Evolutionary conservation across 1,284 basidiomycete species (phyloP), one percentile per base, ranked within the genome.

Genomic region (Volvariella surrecta): DNA sequence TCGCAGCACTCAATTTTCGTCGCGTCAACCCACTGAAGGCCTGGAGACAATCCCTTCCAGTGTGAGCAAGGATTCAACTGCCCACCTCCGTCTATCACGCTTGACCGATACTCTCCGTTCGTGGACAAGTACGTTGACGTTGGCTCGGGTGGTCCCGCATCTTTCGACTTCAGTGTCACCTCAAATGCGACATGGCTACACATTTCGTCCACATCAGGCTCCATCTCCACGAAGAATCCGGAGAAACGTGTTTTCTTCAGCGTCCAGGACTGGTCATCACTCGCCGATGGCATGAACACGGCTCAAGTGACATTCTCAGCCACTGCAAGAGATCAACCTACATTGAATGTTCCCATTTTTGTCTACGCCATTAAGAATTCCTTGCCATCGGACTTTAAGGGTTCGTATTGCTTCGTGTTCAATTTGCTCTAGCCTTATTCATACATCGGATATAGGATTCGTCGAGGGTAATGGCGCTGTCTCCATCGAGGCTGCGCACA

Each of bases 401-500:
- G 76, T 71, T 47, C 11, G 51, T 50, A 17, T 30, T n/a, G 37
- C 19, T 11, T 28, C 24, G 24, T 28, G 6, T 6, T 28, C 6
- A 28, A 28, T 28, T 11, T 6, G 11, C 6, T 6, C 24, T 28
- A 28, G 24, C 24, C 0, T 17, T 38, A 6, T 35, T 30, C 28
- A 28, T 28, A 28, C 24, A 28, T 20, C 4, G 15, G 19, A 4
- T 6, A 20, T 21, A 73, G 80, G 81, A 3, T 79, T 79, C 48
- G 72, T 84, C 16, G 76, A 84, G 53, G 76, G 75, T 11, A 71
- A 74, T 40, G 77, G 79, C 8, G 73, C 68, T 13, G 66, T 85
- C 34, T 76, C 76, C 1, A 79, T 84, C 32, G 80, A 86, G 52
- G 81, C 79, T 9, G 72, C 67, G 2, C 79, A 82, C 54, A 60